These are phyloP conservation scores for Hymenoscyphus occultus DNA, from an alignment of 2,329 filamentous ascomycete species.

Conservation along the genomic window DNA sequence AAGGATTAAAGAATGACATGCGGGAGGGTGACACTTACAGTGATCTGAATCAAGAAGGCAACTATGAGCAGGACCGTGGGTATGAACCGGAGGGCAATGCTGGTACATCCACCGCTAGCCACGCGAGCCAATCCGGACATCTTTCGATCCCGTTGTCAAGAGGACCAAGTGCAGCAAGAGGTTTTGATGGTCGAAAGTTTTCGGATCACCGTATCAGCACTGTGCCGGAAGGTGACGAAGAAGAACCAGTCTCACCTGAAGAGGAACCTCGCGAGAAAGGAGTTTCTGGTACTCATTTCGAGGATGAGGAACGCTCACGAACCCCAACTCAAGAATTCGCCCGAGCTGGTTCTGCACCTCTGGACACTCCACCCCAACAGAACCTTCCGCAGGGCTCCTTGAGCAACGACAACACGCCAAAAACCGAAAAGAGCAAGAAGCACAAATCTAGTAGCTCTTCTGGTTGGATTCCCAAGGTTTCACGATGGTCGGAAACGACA, in stretches of 20 bases:
- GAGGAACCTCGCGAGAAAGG: slow-evolving; percentile 45
- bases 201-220: slow-evolving; percentile 86
- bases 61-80: slow-evolving; percentile 67
- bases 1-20: slow-evolving; percentile 47
- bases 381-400: slow-evolving; percentile 40
- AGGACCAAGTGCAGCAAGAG: slow-evolving; percentile 41
- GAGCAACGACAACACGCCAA: slow-evolving; percentile 78
- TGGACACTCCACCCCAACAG: slow-evolving; percentile 58
- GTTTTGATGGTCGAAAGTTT: slow-evolving; percentile 46
- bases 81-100: slow-evolving; percentile 83
- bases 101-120: slow-evolving; percentile 69
- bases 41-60: slow-evolving; percentile 58
- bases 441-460: slow-evolving; percentile 84
- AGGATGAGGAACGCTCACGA: slow-evolving; percentile 57
- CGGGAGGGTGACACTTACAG: slow-evolving; percentile 66
- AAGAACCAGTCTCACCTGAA: slow-evolving; percentile 12
- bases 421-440: slow-evolving; percentile 71
- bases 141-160: slow-evolving; percentile 59
- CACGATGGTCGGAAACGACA: slow-evolving; percentile 95
- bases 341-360: slow-evolving; percentile 52
- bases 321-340: slow-evolving; percentile 57
- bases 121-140: slow-evolving; percentile 72
- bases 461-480: slow-evolving; percentile 83
- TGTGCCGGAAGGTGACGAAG: slow-evolving; percentile 76
- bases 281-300: slow-evolving; percentile 52